Conservation (phyloP, 345 rosid species). For the Brassica juncea region DNA sequence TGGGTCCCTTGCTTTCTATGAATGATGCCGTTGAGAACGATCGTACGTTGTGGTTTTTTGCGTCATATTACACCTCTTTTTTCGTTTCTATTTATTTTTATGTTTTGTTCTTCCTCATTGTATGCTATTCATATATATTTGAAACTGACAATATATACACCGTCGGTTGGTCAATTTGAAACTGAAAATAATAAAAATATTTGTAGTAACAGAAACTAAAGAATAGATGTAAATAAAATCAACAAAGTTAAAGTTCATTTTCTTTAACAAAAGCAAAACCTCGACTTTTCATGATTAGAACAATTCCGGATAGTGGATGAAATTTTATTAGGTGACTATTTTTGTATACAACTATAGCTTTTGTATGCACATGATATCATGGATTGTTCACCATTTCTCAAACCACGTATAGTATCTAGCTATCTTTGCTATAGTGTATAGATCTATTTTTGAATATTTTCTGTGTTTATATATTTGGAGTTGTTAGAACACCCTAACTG, state of each 20-base stretch:
- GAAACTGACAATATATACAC: neutral
- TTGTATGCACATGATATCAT: neutral
- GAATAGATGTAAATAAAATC: neutral
- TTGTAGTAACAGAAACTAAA: neutral
- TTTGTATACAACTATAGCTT: neutral
- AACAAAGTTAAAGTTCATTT: neutral
- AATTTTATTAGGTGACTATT: neutral
- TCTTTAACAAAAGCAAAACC: neutral
- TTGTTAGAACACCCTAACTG: neutral
- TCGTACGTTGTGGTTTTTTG: conserved; percentile 35
- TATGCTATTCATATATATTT: conserved; percentile 26
- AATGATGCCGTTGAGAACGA: conserved; percentile 30
- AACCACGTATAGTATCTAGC: neutral
- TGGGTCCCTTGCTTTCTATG: conserved; percentile 51
- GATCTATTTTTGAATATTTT: neutral
- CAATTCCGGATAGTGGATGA: neutral
- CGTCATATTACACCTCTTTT: conserved; percentile 13
- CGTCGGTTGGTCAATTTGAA: neutral
- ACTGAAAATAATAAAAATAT: neutral
- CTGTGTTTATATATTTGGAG: conserved; percentile 2
- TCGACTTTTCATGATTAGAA: neutral
- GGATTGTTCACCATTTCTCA: neutral
- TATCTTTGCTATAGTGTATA: neutral
- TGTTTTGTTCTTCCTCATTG: neutral
- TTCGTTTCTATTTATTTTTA: neutral